Evolutionary conservation across 805 yeast species (phyloP).

Genomic region (Saturnispora hagleri): DNA sequence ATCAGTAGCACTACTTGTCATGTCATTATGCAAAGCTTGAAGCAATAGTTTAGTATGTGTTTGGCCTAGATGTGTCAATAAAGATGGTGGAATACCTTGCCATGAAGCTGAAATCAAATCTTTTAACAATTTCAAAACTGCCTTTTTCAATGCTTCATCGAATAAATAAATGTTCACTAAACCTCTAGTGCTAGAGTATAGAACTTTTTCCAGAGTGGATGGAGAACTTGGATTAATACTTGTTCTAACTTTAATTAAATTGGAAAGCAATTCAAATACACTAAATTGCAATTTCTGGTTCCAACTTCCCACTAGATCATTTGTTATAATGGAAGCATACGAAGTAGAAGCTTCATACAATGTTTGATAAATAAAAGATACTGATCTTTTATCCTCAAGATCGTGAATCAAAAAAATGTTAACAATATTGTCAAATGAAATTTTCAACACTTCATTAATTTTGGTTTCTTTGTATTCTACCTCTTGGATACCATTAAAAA

Average conservation of each 20-base stretch:
- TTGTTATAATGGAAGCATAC: slow-evolving; percentile 6
- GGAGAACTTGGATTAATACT: slow-evolving; percentile 35
- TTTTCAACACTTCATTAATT: slow-evolving; percentile 41
- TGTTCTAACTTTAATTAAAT: slow-evolving; percentile 50
- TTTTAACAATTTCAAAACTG: slow-evolving; percentile 47
- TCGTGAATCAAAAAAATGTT: slow-evolving; percentile 47
- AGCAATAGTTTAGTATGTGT: slow-evolving; percentile 50
- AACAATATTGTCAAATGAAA: slow-evolving; percentile 42
- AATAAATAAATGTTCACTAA: slow-evolving; percentile 51
- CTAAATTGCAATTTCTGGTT: slow-evolving; percentile 40
- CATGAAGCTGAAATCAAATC: slow-evolving; percentile 47
- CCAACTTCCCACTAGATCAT: slow-evolving; percentile 38
- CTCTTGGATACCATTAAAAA: slow-evolving; percentile 47
- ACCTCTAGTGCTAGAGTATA: slow-evolving; percentile 47
- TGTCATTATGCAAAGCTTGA: slow-evolving; percentile 49
- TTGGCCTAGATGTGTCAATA: slow-evolving; percentile 74
- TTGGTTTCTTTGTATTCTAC: slow-evolving; percentile 27
- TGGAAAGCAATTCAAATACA: slow-evolving; percentile 46
- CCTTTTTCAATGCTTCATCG: slow-evolving; percentile 38
- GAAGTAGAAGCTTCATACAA: slow-evolving; percentile 37
- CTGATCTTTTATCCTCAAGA: slow-evolving; percentile 42
- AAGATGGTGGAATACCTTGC: slow-evolving; percentile 58
- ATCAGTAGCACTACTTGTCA: slow-evolving; percentile 48
- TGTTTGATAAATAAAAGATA: slow-evolving; percentile 42
- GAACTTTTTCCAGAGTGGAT: slow-evolving; percentile 53